A percentile compares a stretch with the other conserved stretches of the same genome.
These are phyloP conservation scores for Talaromyces sp. DNA, from an alignment of 2,329 filamentous ascomycete species.

Conservation along the genomic window DNA sequence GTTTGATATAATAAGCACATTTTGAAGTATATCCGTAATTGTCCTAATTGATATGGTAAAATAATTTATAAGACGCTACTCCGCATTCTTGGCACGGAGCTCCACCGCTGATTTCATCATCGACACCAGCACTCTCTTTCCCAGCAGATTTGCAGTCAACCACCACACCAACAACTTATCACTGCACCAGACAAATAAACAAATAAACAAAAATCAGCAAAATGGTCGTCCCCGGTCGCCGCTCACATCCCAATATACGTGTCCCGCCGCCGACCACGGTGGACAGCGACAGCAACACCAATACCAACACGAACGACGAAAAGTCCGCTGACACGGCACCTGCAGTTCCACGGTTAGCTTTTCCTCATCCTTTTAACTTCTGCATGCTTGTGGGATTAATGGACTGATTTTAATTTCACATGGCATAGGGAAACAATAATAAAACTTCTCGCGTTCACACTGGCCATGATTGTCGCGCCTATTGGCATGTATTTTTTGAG, in stretches of 20 bases:
- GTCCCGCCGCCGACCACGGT: neutral
- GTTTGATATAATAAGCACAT: neutral
- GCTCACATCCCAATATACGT: constrained; percentile 6
- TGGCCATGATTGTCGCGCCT: constrained; percentile 83
- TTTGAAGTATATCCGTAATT: too few relatives aligned
- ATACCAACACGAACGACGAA: neutral
- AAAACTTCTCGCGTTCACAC: constrained; percentile 84
- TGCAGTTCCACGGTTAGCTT: constrained; percentile 9
- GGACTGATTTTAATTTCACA: neutral
- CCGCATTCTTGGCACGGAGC: neutral
- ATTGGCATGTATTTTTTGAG: constrained; percentile 86
- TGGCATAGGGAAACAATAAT: constrained; percentile 68
- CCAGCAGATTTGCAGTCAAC: too few relatives aligned
- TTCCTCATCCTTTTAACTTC: neutral
- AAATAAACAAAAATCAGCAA: constrained; percentile 2
- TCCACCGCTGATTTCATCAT: neutral
- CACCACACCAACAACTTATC: neutral
- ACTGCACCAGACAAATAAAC: neutral
- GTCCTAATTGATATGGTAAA: too few relatives aligned
- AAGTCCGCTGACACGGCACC: constrained; percentile 6
- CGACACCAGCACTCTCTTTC: too few relatives aligned
- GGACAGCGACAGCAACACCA: neutral
- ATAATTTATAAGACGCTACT: too few relatives aligned
- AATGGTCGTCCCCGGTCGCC: constrained; percentile 9
- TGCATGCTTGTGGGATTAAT: neutral